phyloP scores from a whole-genome alignment of 2,329 filamentous ascomycete species.

The Epichloe coenophiala region DNA sequence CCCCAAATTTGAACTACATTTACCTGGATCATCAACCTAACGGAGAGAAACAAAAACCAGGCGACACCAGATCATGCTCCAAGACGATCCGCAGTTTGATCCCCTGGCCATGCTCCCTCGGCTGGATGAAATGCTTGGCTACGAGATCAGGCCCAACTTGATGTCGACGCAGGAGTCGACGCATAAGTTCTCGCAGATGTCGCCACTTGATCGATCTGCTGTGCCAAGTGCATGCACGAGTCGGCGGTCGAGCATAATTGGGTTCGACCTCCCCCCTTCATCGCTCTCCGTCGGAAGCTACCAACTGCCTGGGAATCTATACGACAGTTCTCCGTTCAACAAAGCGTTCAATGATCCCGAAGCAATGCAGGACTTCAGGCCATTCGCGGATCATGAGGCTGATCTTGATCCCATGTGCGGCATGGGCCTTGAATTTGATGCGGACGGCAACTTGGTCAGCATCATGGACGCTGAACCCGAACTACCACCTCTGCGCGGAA shows the following conservation, averaged over 20 bases:
- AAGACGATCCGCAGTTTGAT: slow-evolving; percentile 69
- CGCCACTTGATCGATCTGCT: slow-evolving; percentile 21
- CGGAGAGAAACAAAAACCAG: slow-evolving; percentile 27
- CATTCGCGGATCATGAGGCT: slow-evolving; percentile 26
- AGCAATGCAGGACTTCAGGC: slow-evolving; percentile 14
- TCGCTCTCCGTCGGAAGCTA: slow-evolving; percentile 20
- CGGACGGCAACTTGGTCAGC: slow-evolving; percentile 34
- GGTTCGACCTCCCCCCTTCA: slow-evolving; percentile 22
- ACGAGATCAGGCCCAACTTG: slow-evolving; percentile 18
- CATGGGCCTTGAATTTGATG: slow-evolving; percentile 36
- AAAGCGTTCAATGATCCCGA: slow-evolving; percentile 11
- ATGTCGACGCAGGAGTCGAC: slow-evolving; percentile 24
- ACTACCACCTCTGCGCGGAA: slow-evolving; percentile 24
- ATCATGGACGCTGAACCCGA: slow-evolving; percentile 28
- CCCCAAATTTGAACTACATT: too few relatives aligned
- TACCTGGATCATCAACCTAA: too few relatives aligned
- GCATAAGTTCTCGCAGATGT: slow-evolving; percentile 31
- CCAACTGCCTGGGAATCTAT: slow-evolving; percentile 22
- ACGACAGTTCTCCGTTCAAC: slow-evolving; percentile 16
- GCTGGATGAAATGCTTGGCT: slow-evolving; percentile 21
- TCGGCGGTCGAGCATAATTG: slow-evolving; percentile 13
- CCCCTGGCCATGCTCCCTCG: slow-evolving; percentile 17
- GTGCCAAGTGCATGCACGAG: slow-evolving; percentile 18
- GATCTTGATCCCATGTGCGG: slow-evolving; percentile 23
- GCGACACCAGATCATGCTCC: slow-evolving; percentile 60